These are phyloP conservation scores for Lichtheimia hyalospora DNA, from an alignment of 371 early-diverging fungal species.

Conservation along the genomic window DNA sequence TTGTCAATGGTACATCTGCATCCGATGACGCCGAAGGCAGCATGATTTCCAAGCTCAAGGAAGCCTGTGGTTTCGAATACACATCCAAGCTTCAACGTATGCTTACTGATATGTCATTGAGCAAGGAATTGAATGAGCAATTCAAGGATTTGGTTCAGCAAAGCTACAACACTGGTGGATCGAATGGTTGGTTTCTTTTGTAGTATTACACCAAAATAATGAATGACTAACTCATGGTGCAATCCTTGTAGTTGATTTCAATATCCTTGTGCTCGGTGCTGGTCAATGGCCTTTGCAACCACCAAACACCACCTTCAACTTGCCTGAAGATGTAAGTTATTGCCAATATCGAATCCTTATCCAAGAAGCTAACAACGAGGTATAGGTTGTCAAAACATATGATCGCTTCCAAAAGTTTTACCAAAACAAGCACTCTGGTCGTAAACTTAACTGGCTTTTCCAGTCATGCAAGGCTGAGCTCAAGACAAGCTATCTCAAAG, in stretches of 20 bases:
- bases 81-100: slow-evolving; percentile 87
- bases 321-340: slow-evolving; percentile 75
- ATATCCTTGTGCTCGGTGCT: slow-evolving; percentile 82
- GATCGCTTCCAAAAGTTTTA: slow-evolving; percentile 86
- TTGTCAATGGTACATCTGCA: slow-evolving; percentile 72
- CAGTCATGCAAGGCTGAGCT: slow-evolving; percentile 88
- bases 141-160: slow-evolving; percentile 58
- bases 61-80: slow-evolving; percentile 86
- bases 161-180: slow-evolving; percentile 40
- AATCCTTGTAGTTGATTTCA: slow-evolving; percentile 67
- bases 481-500: slow-evolving; percentile 78
- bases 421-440: slow-evolving; percentile 77
- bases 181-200: slow-evolving; percentile 27
- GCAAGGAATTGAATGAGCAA: slow-evolving; percentile 66
- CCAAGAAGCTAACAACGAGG: background rate
- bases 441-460: slow-evolving; percentile 92
- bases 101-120: slow-evolving; percentile 87
- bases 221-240: background rate
- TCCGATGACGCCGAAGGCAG: slow-evolving; percentile 76
- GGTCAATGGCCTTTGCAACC: slow-evolving; percentile 91
- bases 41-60: slow-evolving; percentile 71
- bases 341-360: background rate
- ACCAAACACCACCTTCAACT: slow-evolving; percentile 73
- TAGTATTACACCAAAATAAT: no score
- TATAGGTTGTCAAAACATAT: slow-evolving; percentile 68